Base-by-base conservation (phyloP, 805 yeast genomes). In the Kregervanrija fluxuum region DNA sequence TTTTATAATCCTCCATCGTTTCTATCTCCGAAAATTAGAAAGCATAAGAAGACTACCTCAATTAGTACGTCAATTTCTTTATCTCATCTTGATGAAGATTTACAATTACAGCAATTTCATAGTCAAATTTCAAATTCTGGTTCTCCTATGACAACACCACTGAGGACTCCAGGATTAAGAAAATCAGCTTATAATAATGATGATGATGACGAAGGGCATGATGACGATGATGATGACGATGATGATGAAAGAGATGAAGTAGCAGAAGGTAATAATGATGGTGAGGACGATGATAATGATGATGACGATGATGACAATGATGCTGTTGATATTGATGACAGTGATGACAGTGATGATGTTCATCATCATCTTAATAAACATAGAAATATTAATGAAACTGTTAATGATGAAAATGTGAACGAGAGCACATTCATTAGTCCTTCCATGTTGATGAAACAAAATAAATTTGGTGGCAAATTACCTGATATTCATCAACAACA, bases 1-100 rank as follows among this genome's bases (percentile, higher is more conserved):
- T 74, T 73, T 54, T 73, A 72, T 54, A 71, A 73, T 1, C 76
- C 75, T 3, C 66, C 70, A 1, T 51, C 70, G 6, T 70, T 70
- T 40, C 43, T 70, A 38, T 67, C 76, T 12, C 77, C 79, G 8
- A 65, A 62, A 46, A 56, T 62, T 38, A 44, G 54, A 40, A 55
- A 67, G 48, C 66, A 48, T 56, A 57, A 53, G 47, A 62, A 63
- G 37, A 62, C 59, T 33, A 50, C 55, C 35, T 59, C 64, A 11
- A 62, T 62, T 38, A 43, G 65, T n/a, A 55, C 57, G 13, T 55
- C 64, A 5, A 53, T 60, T 12, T 54, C 61, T 9, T 46, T 62
- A 38, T 45, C 56, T 32, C 67, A 62, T 48, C 48, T 62, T 32
- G 65, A 62, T 48, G 50, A 59, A 2, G 67, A 62, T 50, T 47